These are phyloP conservation scores for Lagenaria siceraria DNA, from an alignment of 306 rosid species.

Conservation along the genomic window DNA sequence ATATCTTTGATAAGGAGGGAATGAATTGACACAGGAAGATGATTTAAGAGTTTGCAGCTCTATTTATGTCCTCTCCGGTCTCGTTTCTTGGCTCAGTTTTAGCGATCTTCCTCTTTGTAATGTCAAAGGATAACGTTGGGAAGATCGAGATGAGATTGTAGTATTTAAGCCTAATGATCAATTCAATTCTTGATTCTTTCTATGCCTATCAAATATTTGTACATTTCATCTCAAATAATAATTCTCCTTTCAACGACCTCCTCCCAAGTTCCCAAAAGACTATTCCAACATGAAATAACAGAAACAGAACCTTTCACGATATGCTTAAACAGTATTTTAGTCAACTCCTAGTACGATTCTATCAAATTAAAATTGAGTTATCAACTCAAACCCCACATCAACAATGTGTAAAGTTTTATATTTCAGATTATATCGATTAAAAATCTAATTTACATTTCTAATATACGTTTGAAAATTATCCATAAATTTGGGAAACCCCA, in stretches of 20 bases:
- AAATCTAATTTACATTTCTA: no score
- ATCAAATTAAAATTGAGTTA: no score
- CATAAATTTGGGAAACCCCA: no score
- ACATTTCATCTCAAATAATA: not conserved
- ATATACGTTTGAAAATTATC: no score
- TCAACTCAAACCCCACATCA: no score
- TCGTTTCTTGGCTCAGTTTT: not conserved
- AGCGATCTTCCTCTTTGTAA: not conserved
- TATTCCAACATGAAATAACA: no score
- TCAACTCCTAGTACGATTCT: no score
- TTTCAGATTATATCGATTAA: no score
- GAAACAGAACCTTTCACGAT: no score
- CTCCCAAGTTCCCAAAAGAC: not conserved
- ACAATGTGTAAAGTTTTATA: no score
- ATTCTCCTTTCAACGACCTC: not conserved
- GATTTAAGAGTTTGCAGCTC: not conserved
- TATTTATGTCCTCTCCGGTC: not conserved
- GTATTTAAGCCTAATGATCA: not conserved
- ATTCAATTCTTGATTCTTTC: slow-evolving; percentile 1
- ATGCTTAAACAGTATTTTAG: no score
- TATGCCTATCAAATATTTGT: not conserved
- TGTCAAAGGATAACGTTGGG: not conserved
- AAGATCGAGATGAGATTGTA: not conserved
- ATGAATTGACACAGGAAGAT: not conserved
- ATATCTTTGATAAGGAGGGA: not conserved